Percentiles rank a stretch among this genome's conserved stretches.
phyloP scores from a whole-genome alignment of 768 basidiomycete genomes.

The Boletus sp. region DNA sequence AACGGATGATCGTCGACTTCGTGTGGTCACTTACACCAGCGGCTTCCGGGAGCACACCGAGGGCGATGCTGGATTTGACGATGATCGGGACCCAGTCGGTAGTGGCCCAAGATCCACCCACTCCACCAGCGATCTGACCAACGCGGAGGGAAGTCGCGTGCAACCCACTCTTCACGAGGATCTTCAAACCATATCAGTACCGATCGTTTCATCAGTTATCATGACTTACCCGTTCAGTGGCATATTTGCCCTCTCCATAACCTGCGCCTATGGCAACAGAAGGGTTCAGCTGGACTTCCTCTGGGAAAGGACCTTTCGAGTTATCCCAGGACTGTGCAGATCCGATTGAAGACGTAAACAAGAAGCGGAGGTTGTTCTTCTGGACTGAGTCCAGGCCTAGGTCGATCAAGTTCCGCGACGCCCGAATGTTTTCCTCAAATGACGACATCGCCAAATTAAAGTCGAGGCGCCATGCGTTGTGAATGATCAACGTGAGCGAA shows the following conservation, averaged over 20 bases:
- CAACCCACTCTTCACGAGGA: constrained; percentile 40
- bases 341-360: constrained; percentile 43
- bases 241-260: constrained; percentile 48
- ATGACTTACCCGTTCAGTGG: constrained; percentile 36
- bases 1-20: neutral
- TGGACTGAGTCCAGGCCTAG: constrained; percentile 32
- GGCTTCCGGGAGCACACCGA: constrained; percentile 30
- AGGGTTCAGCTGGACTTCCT: constrained; percentile 34
- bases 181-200: constrained; percentile 14
- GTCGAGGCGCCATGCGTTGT: constrained; percentile 46
- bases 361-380: constrained; percentile 29
- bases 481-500: constrained; percentile 38
- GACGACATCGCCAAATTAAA: constrained; percentile 42
- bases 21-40: constrained; percentile 31
- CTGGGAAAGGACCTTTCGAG: constrained; percentile 32
- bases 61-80: constrained; percentile 33
- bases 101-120: constrained; percentile 41
- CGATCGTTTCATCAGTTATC: neutral
- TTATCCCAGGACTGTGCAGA: constrained; percentile 33
- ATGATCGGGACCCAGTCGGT: constrained; percentile 49
- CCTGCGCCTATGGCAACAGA: constrained; percentile 39
- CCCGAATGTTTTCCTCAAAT: constrained; percentile 41
- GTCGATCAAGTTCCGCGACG: constrained; percentile 35
- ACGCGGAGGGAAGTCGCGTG: constrained; percentile 40
- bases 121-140: constrained; percentile 46